phyloP scores from a whole-genome alignment of 2,329 filamentous ascomycete genomes.

The Aspergillus sp. region DNA sequence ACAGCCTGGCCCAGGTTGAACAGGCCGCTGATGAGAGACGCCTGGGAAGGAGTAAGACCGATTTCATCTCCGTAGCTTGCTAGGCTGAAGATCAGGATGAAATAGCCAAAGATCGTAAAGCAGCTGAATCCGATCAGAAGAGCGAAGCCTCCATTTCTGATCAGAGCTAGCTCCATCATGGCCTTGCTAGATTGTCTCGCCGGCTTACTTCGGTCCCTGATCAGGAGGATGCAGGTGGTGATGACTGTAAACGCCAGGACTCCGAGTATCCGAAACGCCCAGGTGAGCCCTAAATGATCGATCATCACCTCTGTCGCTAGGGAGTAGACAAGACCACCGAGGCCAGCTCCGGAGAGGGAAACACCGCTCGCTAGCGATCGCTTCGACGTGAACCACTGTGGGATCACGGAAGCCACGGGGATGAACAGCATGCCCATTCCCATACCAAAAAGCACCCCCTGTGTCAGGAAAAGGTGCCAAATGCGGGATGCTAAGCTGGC shows the following conservation, averaged over 20 bases:
- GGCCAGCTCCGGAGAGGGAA: conserved; percentile 38
- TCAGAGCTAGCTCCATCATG: background rate
- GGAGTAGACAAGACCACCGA: conserved; percentile 40
- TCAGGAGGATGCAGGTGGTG: conserved; percentile 32
- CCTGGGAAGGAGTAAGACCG: conserved; percentile 39
- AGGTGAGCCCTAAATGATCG: conserved; percentile 37
- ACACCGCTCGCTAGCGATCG: conserved; percentile 44
- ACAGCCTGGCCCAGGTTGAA: conserved; percentile 50
- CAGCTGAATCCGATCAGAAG: conserved; percentile 34
- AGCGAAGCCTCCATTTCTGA: background rate
- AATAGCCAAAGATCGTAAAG: conserved; percentile 31
- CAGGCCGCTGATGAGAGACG: conserved; percentile 42
- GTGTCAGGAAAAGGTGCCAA: conserved; percentile 43
- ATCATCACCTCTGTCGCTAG: conserved; percentile 39
- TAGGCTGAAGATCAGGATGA: background rate
- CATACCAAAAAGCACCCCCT: conserved; percentile 41
- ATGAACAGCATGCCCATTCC: conserved; percentile 44
- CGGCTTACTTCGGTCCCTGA: background rate
- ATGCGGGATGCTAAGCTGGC: conserved; percentile 37
- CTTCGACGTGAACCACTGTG: conserved; percentile 43
- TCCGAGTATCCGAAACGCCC: conserved; percentile 36
- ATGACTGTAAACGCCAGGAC: conserved; percentile 37
- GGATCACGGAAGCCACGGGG: conserved; percentile 35
- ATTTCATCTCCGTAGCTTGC: conserved; percentile 47
- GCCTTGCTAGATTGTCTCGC: background rate